These are phyloP conservation scores for Phaseolus coccineus DNA, from an alignment of 331 rosid species.

Conservation along the genomic window DNA sequence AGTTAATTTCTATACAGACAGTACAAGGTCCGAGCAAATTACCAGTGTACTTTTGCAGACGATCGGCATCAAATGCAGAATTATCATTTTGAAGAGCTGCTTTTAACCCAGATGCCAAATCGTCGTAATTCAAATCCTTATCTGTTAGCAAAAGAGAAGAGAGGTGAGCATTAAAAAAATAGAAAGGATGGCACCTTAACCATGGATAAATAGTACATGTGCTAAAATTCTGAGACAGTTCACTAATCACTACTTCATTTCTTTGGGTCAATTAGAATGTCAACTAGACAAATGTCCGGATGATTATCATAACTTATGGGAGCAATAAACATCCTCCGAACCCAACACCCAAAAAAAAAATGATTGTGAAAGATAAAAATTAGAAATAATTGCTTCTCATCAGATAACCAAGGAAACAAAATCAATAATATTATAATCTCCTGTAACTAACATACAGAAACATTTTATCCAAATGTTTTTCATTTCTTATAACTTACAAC, in stretches of 20 bases:
- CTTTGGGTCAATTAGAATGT: conserved; percentile 17
- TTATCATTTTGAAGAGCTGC: conserved; percentile 76
- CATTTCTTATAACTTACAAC: background rate
- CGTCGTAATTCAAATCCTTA: conserved; percentile 79
- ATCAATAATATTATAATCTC: background rate
- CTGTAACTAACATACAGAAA: background rate
- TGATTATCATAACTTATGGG: conserved; percentile 22
- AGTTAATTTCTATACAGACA: conserved; percentile 16
- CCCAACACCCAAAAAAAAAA: background rate
- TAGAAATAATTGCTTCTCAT: background rate
- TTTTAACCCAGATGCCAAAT: conserved; percentile 87
- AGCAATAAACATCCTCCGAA: background rate
- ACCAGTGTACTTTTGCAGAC: conserved; percentile 90
- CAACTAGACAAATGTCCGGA: conserved; percentile 28
- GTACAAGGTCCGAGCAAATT: conserved; percentile 39
- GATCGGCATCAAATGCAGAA: conserved; percentile 87
- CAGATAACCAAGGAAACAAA: conserved; percentile 15
- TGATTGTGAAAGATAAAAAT: background rate
- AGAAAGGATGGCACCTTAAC: conserved; percentile 13
- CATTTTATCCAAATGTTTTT: background rate
- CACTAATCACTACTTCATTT: background rate
- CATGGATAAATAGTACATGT: background rate
- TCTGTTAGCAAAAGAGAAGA: conserved; percentile 54
- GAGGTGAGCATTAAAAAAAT: conserved; percentile 22
- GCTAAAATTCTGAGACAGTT: background rate